These are phyloP conservation scores for Exophiala oligosperma DNA, from an alignment of 2,329 filamentous ascomycete genomes.

Conservation along the genomic window DNA sequence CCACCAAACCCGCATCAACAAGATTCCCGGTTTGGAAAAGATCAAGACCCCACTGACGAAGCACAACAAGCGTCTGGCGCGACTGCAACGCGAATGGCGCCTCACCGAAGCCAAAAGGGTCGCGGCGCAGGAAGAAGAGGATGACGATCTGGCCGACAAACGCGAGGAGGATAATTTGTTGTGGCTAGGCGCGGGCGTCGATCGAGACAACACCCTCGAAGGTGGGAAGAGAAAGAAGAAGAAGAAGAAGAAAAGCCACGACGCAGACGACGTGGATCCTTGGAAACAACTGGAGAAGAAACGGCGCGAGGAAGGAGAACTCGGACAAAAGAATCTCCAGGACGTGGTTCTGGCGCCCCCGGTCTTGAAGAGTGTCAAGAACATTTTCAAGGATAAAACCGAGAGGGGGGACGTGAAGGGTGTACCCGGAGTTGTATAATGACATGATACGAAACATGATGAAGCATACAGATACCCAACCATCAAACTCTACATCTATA, in stretches of 20 bases:
- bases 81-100: slow-evolving; percentile 60
- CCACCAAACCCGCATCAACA: slow-evolving; percentile 46
- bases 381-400: slow-evolving; percentile 26
- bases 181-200: slow-evolving; percentile 56
- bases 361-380: slow-evolving; percentile 56
- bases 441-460: not conserved
- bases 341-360: slow-evolving; percentile 67
- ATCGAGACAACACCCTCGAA: slow-evolving; percentile 33
- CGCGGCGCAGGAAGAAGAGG: slow-evolving; percentile 76
- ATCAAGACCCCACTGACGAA: slow-evolving; percentile 67
- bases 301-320: slow-evolving; percentile 52
- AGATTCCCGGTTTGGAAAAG: slow-evolving; percentile 57
- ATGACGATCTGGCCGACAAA: slow-evolving; percentile 62
- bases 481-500: no score
- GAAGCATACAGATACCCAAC: no score
- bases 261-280: slow-evolving; percentile 65
- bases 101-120: slow-evolving; percentile 57
- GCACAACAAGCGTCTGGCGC: slow-evolving; percentile 76
- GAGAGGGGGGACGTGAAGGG: not conserved
- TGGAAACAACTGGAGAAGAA: slow-evolving; percentile 73
- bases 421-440: not conserved
- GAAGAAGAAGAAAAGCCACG: slow-evolving; percentile 42
- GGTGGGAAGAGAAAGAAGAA: slow-evolving; percentile 50
- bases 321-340: slow-evolving; percentile 39
- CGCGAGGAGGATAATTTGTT: slow-evolving; percentile 63